A percentile compares a stretch with the other conserved stretches of the same genome.
These are phyloP conservation scores for Austroboletus niveus DNA, from an alignment of 1,284 basidiomycete species.

Conservation along the genomic window DNA sequence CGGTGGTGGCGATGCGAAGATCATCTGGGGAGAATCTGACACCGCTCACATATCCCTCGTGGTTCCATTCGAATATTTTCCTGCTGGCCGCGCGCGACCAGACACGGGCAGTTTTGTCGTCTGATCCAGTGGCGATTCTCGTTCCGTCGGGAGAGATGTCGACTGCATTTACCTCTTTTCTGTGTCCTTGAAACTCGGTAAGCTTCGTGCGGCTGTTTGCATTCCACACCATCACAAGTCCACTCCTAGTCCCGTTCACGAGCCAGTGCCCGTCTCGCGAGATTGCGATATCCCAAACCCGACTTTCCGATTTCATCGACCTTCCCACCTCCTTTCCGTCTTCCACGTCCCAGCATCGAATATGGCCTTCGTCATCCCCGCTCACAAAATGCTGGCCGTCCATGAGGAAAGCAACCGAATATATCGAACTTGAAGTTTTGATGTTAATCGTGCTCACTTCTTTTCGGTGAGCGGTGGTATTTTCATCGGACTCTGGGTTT, in stretches of 20 bases:
- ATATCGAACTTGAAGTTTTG: background rate
- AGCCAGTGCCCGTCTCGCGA: too few species aligned
- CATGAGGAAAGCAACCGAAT: background rate
- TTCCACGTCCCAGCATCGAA: background rate
- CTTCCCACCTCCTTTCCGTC: background rate
- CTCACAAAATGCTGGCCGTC: background rate
- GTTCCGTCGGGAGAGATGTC: too few species aligned
- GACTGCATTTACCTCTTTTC: too few species aligned
- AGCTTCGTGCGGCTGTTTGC: background rate
- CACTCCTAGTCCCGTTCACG: background rate
- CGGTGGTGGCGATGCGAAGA: background rate
- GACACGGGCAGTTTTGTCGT: background rate
- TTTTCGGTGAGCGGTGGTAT: too few species aligned
- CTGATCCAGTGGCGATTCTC: too few species aligned
- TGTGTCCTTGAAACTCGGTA: background rate
- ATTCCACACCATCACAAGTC: background rate
- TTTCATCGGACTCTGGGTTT: too few species aligned
- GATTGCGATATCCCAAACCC: background rate
- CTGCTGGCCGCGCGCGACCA: background rate
- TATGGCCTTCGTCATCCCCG: background rate
- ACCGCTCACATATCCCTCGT: background rate
- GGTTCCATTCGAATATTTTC: background rate
- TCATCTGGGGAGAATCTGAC: background rate
- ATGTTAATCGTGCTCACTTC: background rate
- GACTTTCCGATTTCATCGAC: background rate